phyloP scores from a whole-genome alignment of 2,329 filamentous ascomycete genomes.

The Orbilia quercus region DNA sequence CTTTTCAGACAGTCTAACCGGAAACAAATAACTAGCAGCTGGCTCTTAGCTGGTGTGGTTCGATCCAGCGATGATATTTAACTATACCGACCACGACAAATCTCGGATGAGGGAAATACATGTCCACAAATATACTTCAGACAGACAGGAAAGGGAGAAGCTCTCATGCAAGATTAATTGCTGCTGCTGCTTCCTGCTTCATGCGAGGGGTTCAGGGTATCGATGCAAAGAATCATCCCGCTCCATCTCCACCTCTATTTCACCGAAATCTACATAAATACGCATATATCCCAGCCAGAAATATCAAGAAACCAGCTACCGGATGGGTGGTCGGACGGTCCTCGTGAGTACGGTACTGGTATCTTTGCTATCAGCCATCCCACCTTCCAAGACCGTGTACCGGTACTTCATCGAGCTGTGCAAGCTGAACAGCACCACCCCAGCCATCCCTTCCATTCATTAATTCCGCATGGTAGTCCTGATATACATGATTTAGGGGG shows the following conservation, averaged over 20 bases:
- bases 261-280: too few species aligned
- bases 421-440: too few species aligned
- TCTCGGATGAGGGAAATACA: constrained; percentile 32
- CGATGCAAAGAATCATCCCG: constrained; percentile 22
- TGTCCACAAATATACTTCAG: constrained; percentile 4
- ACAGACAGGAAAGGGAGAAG: neutral
- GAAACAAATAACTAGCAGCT: constrained; percentile 15
- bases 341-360: constrained; percentile 4
- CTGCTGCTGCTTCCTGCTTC: constrained; percentile 24
- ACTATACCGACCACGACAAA: neutral
- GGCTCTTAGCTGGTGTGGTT: neutral
- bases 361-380: neutral
- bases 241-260: constrained; percentile 3
- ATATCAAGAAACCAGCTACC: neutral
- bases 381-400: neutral
- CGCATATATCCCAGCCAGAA: too few species aligned
- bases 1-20: constrained; percentile 14
- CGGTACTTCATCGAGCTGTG: neutral
- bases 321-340: neutral
- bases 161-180: constrained; percentile 35
- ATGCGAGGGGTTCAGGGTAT: constrained; percentile 42
- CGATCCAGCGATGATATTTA: constrained; percentile 23
- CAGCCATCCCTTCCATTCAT: too few species aligned
- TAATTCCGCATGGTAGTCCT: too few species aligned
- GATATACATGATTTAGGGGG: too few species aligned